Evolutionary conservation across 83 land plant species (phyloP).

Genomic region (Diphasiastrum complanatum): DNA sequence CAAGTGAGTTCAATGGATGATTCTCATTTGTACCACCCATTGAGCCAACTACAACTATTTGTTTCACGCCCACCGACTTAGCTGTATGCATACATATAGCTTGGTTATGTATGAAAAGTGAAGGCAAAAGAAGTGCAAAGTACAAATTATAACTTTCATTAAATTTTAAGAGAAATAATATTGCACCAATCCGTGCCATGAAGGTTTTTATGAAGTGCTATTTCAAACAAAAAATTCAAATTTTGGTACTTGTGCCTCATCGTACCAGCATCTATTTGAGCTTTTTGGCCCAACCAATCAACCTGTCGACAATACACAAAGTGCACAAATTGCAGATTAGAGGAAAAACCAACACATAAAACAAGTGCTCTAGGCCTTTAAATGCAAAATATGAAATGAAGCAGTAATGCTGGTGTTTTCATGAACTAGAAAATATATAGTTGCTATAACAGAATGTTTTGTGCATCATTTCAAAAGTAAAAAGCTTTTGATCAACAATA

Average conservation of each 20-base stretch:
- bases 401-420: too few species aligned
- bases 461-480: too few species aligned
- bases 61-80: constrained; percentile 81
- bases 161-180: too few species aligned
- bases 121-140: neutral
- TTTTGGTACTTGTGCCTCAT: neutral
- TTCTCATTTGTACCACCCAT: constrained; percentile 86
- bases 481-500: too few species aligned
- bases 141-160: too few species aligned
- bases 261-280: constrained; percentile 34
- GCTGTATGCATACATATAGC: constrained; percentile 40
- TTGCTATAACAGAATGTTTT: too few species aligned
- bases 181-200: too few species aligned
- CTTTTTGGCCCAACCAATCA: constrained; percentile 39
- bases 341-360: too few species aligned
- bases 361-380: too few species aligned
- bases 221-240: neutral
- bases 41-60: constrained; percentile 85
- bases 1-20: constrained; percentile 78
- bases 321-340: neutral
- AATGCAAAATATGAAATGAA: too few species aligned
- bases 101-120: constrained; percentile 5
- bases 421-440: too few species aligned
- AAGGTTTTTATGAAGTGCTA: too few species aligned
- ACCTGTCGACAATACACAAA: constrained; percentile 15